Base-by-base conservation (phyloP, 2,329 filamentous ascomycete species). In the Trichoderma sp. region DNA sequence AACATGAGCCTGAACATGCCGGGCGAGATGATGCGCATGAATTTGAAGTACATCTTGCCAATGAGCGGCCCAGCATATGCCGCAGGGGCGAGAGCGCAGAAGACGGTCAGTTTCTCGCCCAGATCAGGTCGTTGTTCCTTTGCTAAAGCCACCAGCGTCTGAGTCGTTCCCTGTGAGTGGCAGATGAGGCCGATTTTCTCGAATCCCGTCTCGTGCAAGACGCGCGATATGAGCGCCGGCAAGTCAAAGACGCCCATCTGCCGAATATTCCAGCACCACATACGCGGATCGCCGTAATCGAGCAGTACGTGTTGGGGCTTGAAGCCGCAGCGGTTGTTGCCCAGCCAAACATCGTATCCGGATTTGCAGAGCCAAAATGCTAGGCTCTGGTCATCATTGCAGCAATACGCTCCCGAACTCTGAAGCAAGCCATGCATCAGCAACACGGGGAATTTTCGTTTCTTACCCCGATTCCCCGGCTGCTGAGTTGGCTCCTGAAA, bases 251-350 rank as follows among this genome's bases (percentile, higher is more conserved):
- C 91, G 4, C 94, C 95, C 92, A 98, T 97, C 78, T 97, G 93
- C 0, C 93, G 89, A 70, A 98, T 97, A 75, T 97, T 97, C 95
- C 95, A 98, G 53, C 91, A 90, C 95, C 95, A 98, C 93, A 98
- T 97, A 34, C 94, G 88, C 1, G 95, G 95, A 78, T 98, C 95
- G 3, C 84, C 84, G 74, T 92, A 90, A 2, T 88, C 82, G 50
- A 98, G 87, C 26, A 91, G 82, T 3, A 86, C 88, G 78, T 98
- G 95, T 74, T 90, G 88, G 0, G 95, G 95, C 0, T 88, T 84
- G 81, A 96, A 94, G 1, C 95, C 95, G 78, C 94, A 97, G 23
- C 95, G 88, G 78, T 97, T 98, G 82, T 97, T 97, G 5, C 95
- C 95, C 17, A 98, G 86, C 95, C 95, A 98, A 50, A 98, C 93